phyloP scores from a whole-genome alignment of 2,329 filamentous ascomycete genomes.

The Juglanconis juglandina region DNA sequence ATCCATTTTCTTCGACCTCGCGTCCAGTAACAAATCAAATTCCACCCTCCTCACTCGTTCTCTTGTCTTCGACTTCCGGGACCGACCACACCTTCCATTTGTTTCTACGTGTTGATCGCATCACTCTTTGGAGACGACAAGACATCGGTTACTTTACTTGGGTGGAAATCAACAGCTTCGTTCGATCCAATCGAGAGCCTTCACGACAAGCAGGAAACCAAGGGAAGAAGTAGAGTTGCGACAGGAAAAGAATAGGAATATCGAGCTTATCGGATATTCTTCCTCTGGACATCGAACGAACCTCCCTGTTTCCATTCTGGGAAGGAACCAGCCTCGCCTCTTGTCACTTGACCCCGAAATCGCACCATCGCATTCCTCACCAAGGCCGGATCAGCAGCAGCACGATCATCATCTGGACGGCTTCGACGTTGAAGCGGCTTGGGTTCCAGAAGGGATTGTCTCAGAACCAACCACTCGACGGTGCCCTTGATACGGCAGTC shows the following conservation, averaged over 20 bases:
- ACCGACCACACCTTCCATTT: background rate
- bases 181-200: background rate
- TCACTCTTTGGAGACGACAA: constrained; percentile 10
- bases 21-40: background rate
- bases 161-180: background rate
- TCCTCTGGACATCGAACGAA: background rate
- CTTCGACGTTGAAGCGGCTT: background rate
- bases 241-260: background rate
- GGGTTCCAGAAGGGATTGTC: constrained; percentile 2
- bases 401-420: background rate
- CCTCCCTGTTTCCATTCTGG: background rate
- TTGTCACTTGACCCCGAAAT: background rate
- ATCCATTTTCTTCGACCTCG: background rate
- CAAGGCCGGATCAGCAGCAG: background rate
- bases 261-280: too few species aligned
- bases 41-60: background rate
- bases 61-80: background rate
- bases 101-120: constrained; percentile 19
- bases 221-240: background rate
- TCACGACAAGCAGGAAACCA: background rate
- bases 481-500: background rate
- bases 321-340: constrained; percentile 9
- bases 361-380: constrained; percentile 4
- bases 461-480: constrained; percentile 9
- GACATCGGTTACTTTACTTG: background rate